Conservation (phyloP, 345 rosid species). For the Dovyalis caffra region DNA sequence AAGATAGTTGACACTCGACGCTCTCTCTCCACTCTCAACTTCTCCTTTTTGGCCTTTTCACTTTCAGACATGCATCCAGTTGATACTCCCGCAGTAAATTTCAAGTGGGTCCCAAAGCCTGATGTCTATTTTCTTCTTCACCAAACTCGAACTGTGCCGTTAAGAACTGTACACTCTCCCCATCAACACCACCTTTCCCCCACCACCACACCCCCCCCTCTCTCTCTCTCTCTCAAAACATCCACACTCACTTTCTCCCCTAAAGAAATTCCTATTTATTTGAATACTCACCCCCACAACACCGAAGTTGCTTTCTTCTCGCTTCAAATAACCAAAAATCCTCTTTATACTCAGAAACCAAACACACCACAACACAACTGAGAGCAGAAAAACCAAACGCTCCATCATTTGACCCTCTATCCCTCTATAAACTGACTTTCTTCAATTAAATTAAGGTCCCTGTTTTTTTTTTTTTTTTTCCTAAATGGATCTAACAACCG, state of each 20-base stretch:
- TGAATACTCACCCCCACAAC: neutral
- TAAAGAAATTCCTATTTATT: conserved; percentile 3
- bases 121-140: neutral
- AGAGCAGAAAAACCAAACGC: neutral
- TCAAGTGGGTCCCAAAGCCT: conserved; percentile 12
- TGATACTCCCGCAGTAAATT: neutral
- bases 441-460: conserved; percentile 3
- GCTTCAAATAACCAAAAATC: neutral
- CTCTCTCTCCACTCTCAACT: too few relatives aligned
- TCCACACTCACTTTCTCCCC: neutral
- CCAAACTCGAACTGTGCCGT: conserved; percentile 27
- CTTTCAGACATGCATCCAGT: neutral
- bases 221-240: neutral
- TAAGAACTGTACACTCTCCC: conserved; percentile 3
- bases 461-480: neutral
- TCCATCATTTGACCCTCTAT: neutral
- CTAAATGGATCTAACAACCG: conserved; percentile 45
- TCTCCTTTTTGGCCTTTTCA: neutral
- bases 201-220: neutral
- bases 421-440: neutral
- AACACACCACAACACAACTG: neutral
- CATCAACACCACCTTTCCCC: neutral
- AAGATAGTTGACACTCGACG: too few relatives aligned
- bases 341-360: neutral
- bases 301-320: neutral